phyloP scores from a whole-genome alignment of 2,329 filamentous ascomycete genomes.

The Pseudonectria foliicola region DNA sequence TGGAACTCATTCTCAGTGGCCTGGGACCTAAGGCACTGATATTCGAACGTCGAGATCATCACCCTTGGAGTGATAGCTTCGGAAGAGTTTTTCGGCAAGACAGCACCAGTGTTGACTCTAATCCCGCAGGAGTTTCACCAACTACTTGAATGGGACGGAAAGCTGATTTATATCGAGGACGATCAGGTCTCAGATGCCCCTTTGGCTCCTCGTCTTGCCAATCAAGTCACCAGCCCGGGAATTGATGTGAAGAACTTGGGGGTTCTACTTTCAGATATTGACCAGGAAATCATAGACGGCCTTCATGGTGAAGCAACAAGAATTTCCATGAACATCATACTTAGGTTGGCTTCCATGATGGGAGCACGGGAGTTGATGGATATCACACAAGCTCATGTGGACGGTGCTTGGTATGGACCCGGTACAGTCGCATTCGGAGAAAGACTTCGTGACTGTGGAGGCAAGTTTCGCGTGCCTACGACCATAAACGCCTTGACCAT shows the following conservation, averaged over 20 bases:
- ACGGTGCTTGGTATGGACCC: constrained; percentile 10
- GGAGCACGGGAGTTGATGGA: constrained; percentile 11
- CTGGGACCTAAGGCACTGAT: constrained; percentile 3
- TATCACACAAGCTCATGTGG: constrained; percentile 11
- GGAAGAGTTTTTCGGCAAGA: constrained; percentile 6
- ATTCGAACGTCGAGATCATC: constrained; percentile 6
- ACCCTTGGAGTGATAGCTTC: constrained; percentile 6
- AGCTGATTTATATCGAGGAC: constrained; percentile 2
- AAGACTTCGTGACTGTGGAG: constrained; percentile 10
- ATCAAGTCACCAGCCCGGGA: not conserved
- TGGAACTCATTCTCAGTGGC: constrained; percentile 4
- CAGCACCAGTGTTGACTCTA: constrained; percentile 1
- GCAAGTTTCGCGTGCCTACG: constrained; percentile 9
- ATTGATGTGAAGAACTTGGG: not conserved
- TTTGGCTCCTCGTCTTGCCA: not conserved
- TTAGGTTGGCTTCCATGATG: constrained; percentile 10
- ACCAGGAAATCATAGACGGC: constrained; percentile 6
- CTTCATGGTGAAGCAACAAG: constrained; percentile 8
- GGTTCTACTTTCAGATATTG: constrained; percentile 6
- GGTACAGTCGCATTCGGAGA: constrained; percentile 10
- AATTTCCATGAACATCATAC: constrained; percentile 8
- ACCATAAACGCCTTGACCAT: constrained; percentile 13
- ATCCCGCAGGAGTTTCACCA: not conserved
- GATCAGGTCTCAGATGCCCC: constrained; percentile 2
- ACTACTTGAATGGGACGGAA: constrained; percentile 1